These are phyloP conservation scores for Emergomyces orientalis DNA, from an alignment of 2,329 filamentous ascomycete genomes.

Conservation along the genomic window DNA sequence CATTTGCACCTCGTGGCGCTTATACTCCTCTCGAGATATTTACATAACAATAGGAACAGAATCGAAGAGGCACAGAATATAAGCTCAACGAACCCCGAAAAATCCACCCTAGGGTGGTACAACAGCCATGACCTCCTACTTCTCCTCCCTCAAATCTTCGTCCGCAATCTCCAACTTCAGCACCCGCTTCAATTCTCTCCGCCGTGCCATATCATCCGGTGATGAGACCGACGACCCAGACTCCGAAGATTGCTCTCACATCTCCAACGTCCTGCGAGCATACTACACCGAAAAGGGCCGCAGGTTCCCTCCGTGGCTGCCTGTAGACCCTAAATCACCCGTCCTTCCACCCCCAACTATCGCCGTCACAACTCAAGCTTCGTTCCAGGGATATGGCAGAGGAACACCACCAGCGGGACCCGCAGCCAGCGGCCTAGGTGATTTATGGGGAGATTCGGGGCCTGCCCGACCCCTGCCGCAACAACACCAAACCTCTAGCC, in stretches of 20 bases:
- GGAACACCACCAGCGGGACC: constrained; percentile 16
- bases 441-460: constrained; percentile 48
- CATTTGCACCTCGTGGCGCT: background rate
- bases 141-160: constrained; percentile 52
- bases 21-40: background rate
- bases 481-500: constrained; percentile 30
- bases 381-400: constrained; percentile 34
- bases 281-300: constrained; percentile 88
- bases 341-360: constrained; percentile 40
- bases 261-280: constrained; percentile 81
- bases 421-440: constrained; percentile 41
- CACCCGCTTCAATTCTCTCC: constrained; percentile 49
- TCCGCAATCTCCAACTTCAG: constrained; percentile 44
- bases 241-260: constrained; percentile 77
- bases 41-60: background rate
- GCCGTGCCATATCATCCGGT: constrained; percentile 37
- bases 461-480: constrained; percentile 22
- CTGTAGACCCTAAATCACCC: constrained; percentile 73
- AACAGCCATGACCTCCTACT: constrained; percentile 63
- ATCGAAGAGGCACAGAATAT: background rate
- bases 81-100: background rate
- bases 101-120: background rate
- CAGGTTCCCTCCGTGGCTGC: constrained; percentile 75
- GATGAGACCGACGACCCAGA: constrained; percentile 38
- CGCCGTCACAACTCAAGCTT: constrained; percentile 47